Evolutionary conservation across 2,329 filamentous ascomycete species (phyloP), one percentile per base, ranked within the genome.

Genomic region (Dactylella cylindrospora): DNA sequence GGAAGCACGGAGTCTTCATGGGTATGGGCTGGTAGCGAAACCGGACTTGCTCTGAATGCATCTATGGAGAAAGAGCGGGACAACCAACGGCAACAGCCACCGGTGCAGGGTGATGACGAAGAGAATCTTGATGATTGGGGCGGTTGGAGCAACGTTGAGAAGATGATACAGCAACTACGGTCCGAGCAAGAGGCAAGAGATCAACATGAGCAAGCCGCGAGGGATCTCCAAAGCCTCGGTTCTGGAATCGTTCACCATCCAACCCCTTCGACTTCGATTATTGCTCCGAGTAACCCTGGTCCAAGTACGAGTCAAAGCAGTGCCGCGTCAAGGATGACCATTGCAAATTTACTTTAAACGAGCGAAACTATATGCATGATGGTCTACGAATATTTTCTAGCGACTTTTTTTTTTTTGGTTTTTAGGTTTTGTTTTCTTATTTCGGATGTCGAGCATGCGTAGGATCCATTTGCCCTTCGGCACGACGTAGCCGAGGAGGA

Each of bases 1-100:
- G 86, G 85, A 1, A 83, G 80, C n/a, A 78, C 79, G 0, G 85
- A 90, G 46, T 82, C 82, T 28, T 84, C 84, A 9, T 97, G 91
- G 91, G 59, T 69, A 40, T 70, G 68, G 68, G 66, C 65, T 29
- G 68, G 67, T 23, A 69, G 67, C 22, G 68, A 70, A 45, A 70
- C 68, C 23, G 67, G 67, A 2, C 50, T 55, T 33, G 67, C 65
- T 13, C 49, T 68, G 23, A 69, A 68, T 36, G 55, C 57, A 41
- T 49, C 57, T 33, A 62, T 54, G 49, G 57, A 62, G 49, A 53
- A 62, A 32, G 57, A 62, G 43, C 36, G 47, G 38, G 55, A 61
- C n/a, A 51, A 46, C 44, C 53, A 62, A 52, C 38, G 65, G 47
- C 26, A 64, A 57, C 19, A 54, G 61, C 26, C 54, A 40, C 45